Evolutionary conservation across 257 asterid species (phyloP), one percentile per base, ranked within the genome.

Genomic region (Nemophila menziesii): DNA sequence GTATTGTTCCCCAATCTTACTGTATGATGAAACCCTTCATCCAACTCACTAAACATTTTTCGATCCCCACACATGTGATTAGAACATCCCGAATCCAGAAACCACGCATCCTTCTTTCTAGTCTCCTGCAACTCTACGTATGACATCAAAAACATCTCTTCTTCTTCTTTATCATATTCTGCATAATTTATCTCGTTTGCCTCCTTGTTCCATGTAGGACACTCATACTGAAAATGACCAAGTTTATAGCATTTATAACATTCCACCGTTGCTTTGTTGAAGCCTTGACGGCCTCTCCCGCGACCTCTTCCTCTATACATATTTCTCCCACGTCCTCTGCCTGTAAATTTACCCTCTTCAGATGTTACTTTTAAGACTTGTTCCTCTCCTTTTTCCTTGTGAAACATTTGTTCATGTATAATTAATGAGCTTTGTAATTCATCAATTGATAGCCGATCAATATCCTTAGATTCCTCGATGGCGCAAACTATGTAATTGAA

Each of bases 91-190:
- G n/a, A n/a, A n/a, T n/a, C n/a, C n/a, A n/a, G n/a, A n/a, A n/a
- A n/a, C n/a, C n/a, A n/a, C n/a, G n/a, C n/a, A n/a, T n/a, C n/a
- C n/a, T n/a, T n/a, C n/a, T n/a, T n/a, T n/a, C n/a, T n/a, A n/a
- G n/a, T 11, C 16, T 38, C 16, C 5, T 38, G 11, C 15, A 38
- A 11, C 43, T 38, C 16, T 0, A n/a, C 16, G 16, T 11, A 38
- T n/a, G 43, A 11, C 18, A 38, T 38, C 43, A 38, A 38, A 38
- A 38, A 2, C 47, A 43, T 43, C 11, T 43, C 27, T 10, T 43
- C 23, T 16, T 43, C 22, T 5, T 43, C 47, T n/a, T n/a, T n/a
- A 0, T 8, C 23, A 16, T 17, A 12, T 11, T 43, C 7, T 14
- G 10, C 19, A 8, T 43, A 40, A n/a, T n/a, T n/a, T n/a, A n/a